Percentiles rank a stretch among this genome's conserved stretches.
These are phyloP conservation scores for Irpex sp. DNA, from an alignment of 1,284 basidiomycete genomes.

Conservation along the genomic window DNA sequence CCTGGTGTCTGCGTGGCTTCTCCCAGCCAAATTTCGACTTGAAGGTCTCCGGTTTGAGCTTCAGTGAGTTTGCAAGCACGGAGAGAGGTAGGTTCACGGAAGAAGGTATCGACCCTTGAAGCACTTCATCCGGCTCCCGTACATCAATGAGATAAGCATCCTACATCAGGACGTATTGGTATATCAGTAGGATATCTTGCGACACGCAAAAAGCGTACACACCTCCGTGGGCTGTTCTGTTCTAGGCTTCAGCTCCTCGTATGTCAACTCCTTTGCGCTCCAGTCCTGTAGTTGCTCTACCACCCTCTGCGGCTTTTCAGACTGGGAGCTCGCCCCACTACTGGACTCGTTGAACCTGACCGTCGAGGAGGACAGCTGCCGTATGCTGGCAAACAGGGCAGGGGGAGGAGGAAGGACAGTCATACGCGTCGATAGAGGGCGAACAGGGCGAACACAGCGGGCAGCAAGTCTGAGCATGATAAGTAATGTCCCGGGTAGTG, in stretches of 20 bases:
- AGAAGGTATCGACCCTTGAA: slow-evolving; percentile 93
- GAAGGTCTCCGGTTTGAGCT: slow-evolving; percentile 60
- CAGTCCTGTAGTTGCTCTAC: slow-evolving; percentile 42
- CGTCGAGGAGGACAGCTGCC: not conserved
- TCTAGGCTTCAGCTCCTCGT: slow-evolving; percentile 82
- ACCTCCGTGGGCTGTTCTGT: slow-evolving; percentile 81
- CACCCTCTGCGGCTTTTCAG: not conserved
- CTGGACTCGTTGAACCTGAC: not conserved
- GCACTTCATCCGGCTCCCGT: slow-evolving; percentile 90
- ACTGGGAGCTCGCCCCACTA: not conserved
- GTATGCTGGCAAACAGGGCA: not conserved
- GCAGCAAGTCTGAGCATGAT: not conserved
- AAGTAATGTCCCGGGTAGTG: not conserved
- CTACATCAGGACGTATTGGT: slow-evolving; percentile 34
- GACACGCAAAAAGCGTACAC: slow-evolving; percentile 27
- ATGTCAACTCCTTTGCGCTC: slow-evolving; percentile 68
- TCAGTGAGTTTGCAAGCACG: slow-evolving; percentile 68
- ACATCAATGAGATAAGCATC: slow-evolving; percentile 88
- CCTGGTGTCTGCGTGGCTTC: slow-evolving; percentile 76
- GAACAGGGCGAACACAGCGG: not conserved
- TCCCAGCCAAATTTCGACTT: slow-evolving; percentile 76
- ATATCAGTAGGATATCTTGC: not conserved
- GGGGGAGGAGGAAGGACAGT: not conserved
- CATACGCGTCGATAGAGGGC: not conserved
- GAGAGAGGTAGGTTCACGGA: slow-evolving; percentile 93